Conservation (phyloP, 1,284 basidiomycete species). For the Sporisorium reilianum region DNA sequence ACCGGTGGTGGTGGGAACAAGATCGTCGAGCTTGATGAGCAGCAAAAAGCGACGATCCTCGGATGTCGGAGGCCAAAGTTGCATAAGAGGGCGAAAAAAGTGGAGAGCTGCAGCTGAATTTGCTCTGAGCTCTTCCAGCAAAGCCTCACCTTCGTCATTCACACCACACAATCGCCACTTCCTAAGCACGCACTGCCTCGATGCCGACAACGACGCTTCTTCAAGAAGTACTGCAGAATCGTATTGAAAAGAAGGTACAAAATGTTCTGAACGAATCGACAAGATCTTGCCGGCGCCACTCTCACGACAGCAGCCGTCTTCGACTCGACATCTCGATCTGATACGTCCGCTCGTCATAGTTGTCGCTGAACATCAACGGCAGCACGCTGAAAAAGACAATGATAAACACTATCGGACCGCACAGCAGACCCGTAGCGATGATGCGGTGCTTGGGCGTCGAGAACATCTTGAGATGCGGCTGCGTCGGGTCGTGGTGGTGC, state of each 20-base stretch:
- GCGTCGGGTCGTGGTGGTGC: conserved; percentile 10
- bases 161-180: background rate
- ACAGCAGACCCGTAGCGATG: conserved; percentile 44
- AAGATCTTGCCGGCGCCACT: background rate
- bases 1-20: background rate
- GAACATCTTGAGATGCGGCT: conserved; percentile 39
- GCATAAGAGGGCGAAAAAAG: conserved; percentile 10
- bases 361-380: conserved; percentile 33
- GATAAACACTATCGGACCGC: conserved; percentile 34
- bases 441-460: conserved; percentile 49
- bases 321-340: conserved; percentile 33
- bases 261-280: background rate
- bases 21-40: background rate
- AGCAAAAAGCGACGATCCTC: conserved; percentile 13
- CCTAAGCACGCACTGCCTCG: background rate
- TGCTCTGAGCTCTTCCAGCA: background rate
- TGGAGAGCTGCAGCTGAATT: conserved; percentile 12
- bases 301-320: conserved; percentile 23
- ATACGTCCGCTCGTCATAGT: conserved; percentile 31
- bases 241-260: background rate
- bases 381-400: conserved; percentile 41
- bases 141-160: background rate
- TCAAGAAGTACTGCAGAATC: background rate
- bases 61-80: conserved; percentile 17
- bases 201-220: too few species aligned